These are phyloP conservation scores for Macrocystidia cucumis DNA, from an alignment of 1,284 basidiomycete species.

Conservation along the genomic window DNA sequence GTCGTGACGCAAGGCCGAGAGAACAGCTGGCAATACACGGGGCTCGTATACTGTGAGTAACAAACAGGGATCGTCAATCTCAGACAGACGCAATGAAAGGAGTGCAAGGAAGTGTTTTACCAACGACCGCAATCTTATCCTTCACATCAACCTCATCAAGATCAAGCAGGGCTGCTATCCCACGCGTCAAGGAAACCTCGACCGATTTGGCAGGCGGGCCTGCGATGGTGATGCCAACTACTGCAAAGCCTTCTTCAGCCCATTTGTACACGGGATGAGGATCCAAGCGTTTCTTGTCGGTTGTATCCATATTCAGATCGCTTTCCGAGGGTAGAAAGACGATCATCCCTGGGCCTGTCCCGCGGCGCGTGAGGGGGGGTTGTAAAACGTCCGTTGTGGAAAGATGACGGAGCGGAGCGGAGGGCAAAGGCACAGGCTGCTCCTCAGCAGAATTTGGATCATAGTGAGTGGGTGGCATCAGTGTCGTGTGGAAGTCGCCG, in stretches of 20 bases:
- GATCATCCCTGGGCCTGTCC: constrained; percentile 36
- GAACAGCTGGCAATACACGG: constrained; percentile 16
- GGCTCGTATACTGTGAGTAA: constrained; percentile 27
- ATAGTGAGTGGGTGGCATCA: constrained; percentile 23
- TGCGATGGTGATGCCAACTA: constrained; percentile 24
- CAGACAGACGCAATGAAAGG: neutral
- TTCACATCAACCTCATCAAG: constrained; percentile 28
- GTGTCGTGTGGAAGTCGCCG: too few species aligned
- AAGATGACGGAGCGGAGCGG: constrained; percentile 23
- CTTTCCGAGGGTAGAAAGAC: constrained; percentile 26
- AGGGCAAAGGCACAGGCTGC: constrained; percentile 29
- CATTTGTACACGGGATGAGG: constrained; percentile 39
- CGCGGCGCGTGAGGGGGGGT: constrained; percentile 34
- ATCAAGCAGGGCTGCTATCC: constrained; percentile 22
- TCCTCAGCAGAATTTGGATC: constrained; percentile 30
- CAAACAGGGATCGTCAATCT: neutral
- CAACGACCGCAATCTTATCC: constrained; percentile 33
- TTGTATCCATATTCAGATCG: constrained; percentile 13
- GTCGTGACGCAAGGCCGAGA: constrained; percentile 19
- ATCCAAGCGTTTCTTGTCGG: constrained; percentile 25
- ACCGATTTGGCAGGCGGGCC: constrained; percentile 12
- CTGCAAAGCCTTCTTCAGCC: constrained; percentile 42
- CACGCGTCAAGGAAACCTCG: constrained; percentile 18
- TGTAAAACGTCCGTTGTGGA: constrained; percentile 26
- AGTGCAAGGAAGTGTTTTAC: too few species aligned